Base-by-base conservation (phyloP, 768 basidiomycete genomes). In the Boletus edulis region DNA sequence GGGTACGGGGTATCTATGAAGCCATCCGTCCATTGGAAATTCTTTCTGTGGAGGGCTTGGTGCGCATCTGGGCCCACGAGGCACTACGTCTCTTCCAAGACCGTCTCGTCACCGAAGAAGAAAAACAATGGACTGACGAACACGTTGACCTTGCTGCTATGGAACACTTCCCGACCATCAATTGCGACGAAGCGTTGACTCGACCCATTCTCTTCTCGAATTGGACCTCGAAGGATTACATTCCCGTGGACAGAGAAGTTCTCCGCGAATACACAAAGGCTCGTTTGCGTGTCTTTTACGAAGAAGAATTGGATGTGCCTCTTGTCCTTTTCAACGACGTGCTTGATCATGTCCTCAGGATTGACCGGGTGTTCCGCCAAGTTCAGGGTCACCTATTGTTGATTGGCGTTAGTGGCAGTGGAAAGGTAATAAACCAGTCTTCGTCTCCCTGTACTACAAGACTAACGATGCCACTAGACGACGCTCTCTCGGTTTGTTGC, bases 301-400 rank as follows among this genome's bases (percentile, higher is more conserved):
- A 99, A 70, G 97, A 98, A 75, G 97, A 99, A 73, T 75, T 99
- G 49, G 97, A 99, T 58, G 97, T 98, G 3, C 95, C 92, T 11
- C 84, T 99, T 31, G 97, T 99, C 22, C 81, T 99, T 20, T 99
- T 98, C 81, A 98, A 99, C 67, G 96, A 98, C 65, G 96, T 98
- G 11, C 80, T 98, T 55, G 97, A 99, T 65, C 97, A 99, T 64
- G 97, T 98, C 39, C 82, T 99, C 27, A 87, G 97, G 42, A 98
- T 98, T 62, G 97, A 99, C 68, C 88, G 97, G 67, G 97, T 98
- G 24, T 99, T 99, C 88, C 86, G 97, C 27, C 97, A 99, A 74
- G 80, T 96, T 22, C 97, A 99, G 72, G 97, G 97, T 1, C 97
- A 99, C 76, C 72, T 98, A 18, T 79, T 99, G 29, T 81, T 99